phyloP scores from a whole-genome alignment of 805 yeast species.

The Wickerhamomyces xylosicus region DNA sequence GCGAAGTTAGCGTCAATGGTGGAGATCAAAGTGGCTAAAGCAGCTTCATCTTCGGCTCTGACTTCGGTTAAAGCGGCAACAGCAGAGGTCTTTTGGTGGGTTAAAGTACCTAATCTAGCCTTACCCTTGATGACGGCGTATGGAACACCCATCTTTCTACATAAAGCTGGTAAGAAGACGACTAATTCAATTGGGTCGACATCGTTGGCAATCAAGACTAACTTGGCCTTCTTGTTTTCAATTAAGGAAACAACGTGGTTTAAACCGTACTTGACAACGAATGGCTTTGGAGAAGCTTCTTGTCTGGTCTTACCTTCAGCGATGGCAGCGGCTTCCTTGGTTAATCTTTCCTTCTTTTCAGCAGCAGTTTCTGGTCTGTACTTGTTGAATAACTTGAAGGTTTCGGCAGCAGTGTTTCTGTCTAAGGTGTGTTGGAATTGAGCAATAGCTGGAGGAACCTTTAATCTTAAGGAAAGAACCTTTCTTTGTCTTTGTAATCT shows the following conservation, averaged over 20 bases:
- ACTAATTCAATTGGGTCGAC: constrained; percentile 99
- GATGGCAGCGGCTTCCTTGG: constrained; percentile 97
- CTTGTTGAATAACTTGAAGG: constrained; percentile 96
- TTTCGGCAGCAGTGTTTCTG: constrained; percentile 97
- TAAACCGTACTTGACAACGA: constrained; percentile 94
- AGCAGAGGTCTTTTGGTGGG: constrained; percentile 95
- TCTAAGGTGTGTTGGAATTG: constrained; percentile 95
- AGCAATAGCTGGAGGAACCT: constrained; percentile 98
- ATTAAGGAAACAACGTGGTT: constrained; percentile 96
- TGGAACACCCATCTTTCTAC: constrained; percentile 99
- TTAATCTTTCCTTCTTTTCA: constrained; percentile 98
- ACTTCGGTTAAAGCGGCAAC: constrained; percentile 98
- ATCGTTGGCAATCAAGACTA: constrained; percentile 95
- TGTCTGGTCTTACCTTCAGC: constrained; percentile 97
- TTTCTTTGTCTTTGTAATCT: constrained; percentile 99
- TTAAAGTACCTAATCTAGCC: constrained; percentile 96
- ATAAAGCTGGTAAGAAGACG: constrained; percentile 94
- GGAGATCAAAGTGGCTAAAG: constrained; percentile 84
- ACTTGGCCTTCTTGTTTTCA: constrained; percentile 98
- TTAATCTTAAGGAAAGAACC: constrained; percentile 88
- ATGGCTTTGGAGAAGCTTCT: constrained; percentile 96
- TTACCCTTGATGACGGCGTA: constrained; percentile 97
- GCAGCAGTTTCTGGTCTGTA: constrained; percentile 97
- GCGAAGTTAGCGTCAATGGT: constrained; percentile 89
- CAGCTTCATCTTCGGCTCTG: constrained; percentile 87